Conservation (phyloP, 2,329 filamentous ascomycete species). For the Apiospora aurea region DNA sequence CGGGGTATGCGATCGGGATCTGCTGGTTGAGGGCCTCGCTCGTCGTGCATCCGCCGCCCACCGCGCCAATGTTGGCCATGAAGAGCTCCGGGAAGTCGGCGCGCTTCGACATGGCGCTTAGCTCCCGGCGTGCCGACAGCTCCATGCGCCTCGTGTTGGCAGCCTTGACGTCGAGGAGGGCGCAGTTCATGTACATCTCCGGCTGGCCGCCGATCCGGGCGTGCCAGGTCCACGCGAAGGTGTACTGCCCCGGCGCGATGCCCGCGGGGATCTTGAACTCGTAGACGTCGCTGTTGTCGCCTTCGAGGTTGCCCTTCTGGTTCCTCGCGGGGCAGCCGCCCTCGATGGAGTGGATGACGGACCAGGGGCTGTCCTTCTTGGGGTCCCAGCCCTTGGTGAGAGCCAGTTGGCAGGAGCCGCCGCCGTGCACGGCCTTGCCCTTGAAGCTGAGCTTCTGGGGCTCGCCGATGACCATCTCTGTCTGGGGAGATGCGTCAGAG, state of each 20-base stretch:
- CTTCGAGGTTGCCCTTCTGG: conserved; percentile 55
- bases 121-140: conserved; percentile 27
- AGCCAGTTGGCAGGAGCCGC: conserved; percentile 78
- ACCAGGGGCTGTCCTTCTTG: conserved; percentile 64
- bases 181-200: conserved; percentile 77
- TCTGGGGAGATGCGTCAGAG: conserved; percentile 44
- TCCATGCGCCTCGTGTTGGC: conserved; percentile 31
- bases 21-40: conserved; percentile 51
- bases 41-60: conserved; percentile 59
- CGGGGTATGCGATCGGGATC: conserved; percentile 62
- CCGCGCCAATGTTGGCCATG: conserved; percentile 66
- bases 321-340: conserved; percentile 71
- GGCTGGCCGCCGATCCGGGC: conserved; percentile 69
- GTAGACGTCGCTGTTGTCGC: conserved; percentile 55
- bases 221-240: conserved; percentile 79
- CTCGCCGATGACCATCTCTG: conserved; percentile 65
- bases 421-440: conserved; percentile 72
- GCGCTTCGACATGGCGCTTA: conserved; percentile 29
- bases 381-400: conserved; percentile 67
- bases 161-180: conserved; percentile 62
- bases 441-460: conserved; percentile 58
- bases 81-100: conserved; percentile 69
- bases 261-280: conserved; percentile 65
- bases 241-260: conserved; percentile 68
- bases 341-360: conserved; percentile 74